phyloP scores from a whole-genome alignment of 1,284 basidiomycete genomes.

The Papiliotrema flavescens region DNA sequence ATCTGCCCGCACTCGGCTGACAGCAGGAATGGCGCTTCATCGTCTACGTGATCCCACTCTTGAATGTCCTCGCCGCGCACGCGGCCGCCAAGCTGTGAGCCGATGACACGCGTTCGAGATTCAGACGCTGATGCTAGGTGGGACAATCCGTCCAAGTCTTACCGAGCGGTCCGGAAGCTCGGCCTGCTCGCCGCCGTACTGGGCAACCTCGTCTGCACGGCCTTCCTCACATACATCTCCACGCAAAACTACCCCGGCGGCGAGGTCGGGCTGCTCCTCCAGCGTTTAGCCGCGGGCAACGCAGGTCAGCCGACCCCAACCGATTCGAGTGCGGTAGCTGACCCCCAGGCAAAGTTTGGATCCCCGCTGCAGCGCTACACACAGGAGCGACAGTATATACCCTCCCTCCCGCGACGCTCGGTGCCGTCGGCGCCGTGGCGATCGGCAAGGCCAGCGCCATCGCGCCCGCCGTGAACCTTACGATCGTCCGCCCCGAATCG shows the following conservation, averaged over 20 bases:
- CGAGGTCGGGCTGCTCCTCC: constrained; percentile 63
- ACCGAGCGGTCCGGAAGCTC: constrained; percentile 23
- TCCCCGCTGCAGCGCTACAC: constrained; percentile 54
- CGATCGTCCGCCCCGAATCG: constrained; percentile 52
- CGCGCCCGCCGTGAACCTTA: too few relatives aligned
- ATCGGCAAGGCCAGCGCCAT: too few relatives aligned
- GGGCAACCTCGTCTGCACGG: constrained; percentile 56
- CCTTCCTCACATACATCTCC: constrained; percentile 60
- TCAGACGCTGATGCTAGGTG: constrained; percentile 14
- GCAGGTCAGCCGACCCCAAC: not conserved
- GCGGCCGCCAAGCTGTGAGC: constrained; percentile 44
- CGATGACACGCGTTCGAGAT: not conserved
- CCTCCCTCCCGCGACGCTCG: constrained; percentile 62
- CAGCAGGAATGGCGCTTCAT: constrained; percentile 88
- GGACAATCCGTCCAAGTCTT: constrained; percentile 3
- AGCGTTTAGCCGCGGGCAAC: constrained; percentile 46
- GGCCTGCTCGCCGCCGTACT: constrained; percentile 52
- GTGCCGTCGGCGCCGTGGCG: not conserved
- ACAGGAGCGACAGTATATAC: constrained; percentile 88
- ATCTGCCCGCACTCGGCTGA: not conserved
- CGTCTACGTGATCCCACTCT: constrained; percentile 75
- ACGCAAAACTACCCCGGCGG: constrained; percentile 88
- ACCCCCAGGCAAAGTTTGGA: constrained; percentile 33
- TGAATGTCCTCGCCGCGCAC: constrained; percentile 75
- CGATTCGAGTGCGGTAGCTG: not conserved